Percentiles rank a stretch among this genome's conserved stretches.
These are phyloP conservation scores for Hyaloscypha bicolor DNA, from an alignment of 495 filamentous ascomycete species.

Conservation along the genomic window DNA sequence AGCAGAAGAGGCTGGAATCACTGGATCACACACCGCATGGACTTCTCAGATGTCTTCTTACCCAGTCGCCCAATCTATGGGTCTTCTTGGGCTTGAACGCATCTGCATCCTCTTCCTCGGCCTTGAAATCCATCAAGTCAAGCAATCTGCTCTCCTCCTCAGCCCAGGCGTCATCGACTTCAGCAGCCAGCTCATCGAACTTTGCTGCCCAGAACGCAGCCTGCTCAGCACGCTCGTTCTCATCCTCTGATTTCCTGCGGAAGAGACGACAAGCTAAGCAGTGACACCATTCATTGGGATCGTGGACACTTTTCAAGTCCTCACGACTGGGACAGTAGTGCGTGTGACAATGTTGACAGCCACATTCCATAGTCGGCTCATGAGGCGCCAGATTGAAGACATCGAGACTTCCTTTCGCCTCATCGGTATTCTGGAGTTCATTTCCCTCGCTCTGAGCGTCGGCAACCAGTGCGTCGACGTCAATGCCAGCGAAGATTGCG, in stretches of 20 bases:
- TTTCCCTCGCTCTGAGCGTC: neutral
- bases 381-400: neutral
- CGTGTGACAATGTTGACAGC: too few relatives aligned
- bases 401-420: neutral
- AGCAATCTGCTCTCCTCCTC: too few relatives aligned
- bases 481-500: neutral
- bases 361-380: too few relatives aligned
- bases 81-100: neutral
- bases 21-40: neutral
- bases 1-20: too few relatives aligned
- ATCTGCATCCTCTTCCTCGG: neutral
- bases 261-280: neutral
- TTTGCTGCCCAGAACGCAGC: neutral
- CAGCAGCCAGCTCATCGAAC: neutral
- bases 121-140: neutral
- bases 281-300: neutral
- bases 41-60: neutral
- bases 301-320: neutral
- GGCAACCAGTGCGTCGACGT: neutral
- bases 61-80: neutral
- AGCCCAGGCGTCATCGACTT: neutral
- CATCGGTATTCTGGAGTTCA: neutral
- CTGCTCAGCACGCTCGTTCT: too few relatives aligned
- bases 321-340: too few relatives aligned
- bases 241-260: neutral